phyloP scores from a whole-genome alignment of 169 alveolate genomes.

The Eimeria maxima region DNA sequence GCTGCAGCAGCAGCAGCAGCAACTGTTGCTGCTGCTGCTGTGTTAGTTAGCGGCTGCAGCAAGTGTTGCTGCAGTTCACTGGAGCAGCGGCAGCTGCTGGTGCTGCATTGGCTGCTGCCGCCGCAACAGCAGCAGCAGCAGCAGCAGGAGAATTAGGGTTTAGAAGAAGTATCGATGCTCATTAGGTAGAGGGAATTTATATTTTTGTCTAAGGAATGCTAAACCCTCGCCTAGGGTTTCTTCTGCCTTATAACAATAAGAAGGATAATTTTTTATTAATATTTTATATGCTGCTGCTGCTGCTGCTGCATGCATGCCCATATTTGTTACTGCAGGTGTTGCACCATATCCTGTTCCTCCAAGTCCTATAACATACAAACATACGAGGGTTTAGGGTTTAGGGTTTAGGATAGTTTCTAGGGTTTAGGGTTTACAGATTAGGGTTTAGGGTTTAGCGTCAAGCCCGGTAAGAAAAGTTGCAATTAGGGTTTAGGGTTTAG shows the following conservation, averaged over 20 bases:
- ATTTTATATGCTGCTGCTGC: conserved; percentile 14
- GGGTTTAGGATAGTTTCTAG: conserved; percentile 19
- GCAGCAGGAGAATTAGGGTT: conserved; percentile 20
- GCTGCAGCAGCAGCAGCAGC: not conserved
- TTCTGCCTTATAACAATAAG: conserved; percentile 36
- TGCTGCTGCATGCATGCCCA: not conserved
- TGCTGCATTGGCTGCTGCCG: conserved; percentile 6
- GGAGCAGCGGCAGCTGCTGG: not conserved
- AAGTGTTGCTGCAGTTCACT: no score
- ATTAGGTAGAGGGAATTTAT: conserved; percentile 23
- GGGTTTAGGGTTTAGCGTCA: not conserved
- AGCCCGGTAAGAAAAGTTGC: not conserved
- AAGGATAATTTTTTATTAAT: conserved; percentile 49
- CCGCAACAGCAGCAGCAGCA: conserved; percentile 38
- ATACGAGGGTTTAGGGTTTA: not conserved
- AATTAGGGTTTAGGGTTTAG: not conserved
- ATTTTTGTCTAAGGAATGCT: conserved; percentile 75
- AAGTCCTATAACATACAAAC: conserved; percentile 37
- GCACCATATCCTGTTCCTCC: conserved; percentile 83
- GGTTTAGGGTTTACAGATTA: not conserved
- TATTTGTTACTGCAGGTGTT: conserved; percentile 18
- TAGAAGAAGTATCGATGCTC: conserved; percentile 76
- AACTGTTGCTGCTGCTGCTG: no score
- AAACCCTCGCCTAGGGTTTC: conserved; percentile 78
- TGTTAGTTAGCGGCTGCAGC: no score